A percentile compares a stretch with the other conserved stretches of the same genome.
Conservation (phyloP, 345 rosid species). For the Eutrema japonicum region DNA sequence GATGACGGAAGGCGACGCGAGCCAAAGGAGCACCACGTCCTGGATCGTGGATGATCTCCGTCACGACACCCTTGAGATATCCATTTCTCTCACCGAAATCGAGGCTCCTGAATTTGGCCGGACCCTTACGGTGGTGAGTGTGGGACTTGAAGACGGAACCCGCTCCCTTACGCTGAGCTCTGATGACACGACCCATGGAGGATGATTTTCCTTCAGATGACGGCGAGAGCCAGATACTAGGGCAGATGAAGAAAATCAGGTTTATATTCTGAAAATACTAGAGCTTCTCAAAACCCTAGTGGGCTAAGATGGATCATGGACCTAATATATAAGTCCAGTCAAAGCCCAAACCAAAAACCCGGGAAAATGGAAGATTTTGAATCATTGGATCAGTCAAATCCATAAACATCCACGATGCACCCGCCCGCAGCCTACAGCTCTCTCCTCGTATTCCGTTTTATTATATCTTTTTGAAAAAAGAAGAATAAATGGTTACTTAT, state of each 20-base stretch:
- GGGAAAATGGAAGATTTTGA: constrained; percentile 20
- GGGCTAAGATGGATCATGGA: not conserved
- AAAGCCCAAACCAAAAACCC: constrained; percentile 19
- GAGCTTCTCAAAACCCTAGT: constrained; percentile 38
- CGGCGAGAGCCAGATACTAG: constrained; percentile 32
- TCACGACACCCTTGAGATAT: constrained; percentile 63
- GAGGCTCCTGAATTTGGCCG: constrained; percentile 70
- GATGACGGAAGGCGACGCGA: constrained; percentile 66
- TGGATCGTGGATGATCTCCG: constrained; percentile 73
- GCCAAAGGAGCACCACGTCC: constrained; percentile 78
- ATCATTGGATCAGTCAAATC: constrained; percentile 29
- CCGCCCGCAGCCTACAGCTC: not conserved
- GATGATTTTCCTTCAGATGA: not conserved
- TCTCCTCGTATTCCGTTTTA: constrained; percentile 42
- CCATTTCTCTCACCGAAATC: constrained; percentile 80
- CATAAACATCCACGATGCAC: constrained; percentile 3
- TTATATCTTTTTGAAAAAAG: not conserved
- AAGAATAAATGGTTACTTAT: not conserved
- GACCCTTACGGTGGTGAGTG: constrained; percentile 81
- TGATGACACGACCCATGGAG: constrained; percentile 71
- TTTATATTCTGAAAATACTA: not conserved
- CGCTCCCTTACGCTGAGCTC: constrained; percentile 77
- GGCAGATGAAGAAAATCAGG: constrained; percentile 5
- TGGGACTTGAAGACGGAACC: constrained; percentile 81
- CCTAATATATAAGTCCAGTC: not conserved